A percentile compares a stretch with the other conserved stretches of the same genome.
These are phyloP conservation scores for Phaeodactylum tricornutum DNA, from an alignment of 108 stramenopile species.

Conservation along the genomic window DNA sequence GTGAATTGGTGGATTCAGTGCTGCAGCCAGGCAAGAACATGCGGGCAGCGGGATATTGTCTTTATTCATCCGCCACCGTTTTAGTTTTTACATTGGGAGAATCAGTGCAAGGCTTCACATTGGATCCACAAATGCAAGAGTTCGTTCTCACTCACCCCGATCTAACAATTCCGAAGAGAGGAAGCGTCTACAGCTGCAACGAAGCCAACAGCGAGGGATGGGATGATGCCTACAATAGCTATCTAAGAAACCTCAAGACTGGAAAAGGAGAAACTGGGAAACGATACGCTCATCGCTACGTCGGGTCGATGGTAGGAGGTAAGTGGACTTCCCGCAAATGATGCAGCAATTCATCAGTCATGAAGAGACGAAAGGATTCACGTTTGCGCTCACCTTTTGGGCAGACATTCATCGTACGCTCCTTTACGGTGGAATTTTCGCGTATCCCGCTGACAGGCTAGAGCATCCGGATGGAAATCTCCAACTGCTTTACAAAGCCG, in stretches of 20 bases:
- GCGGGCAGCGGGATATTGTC: slow-evolving; percentile 90
- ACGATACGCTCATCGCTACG: slow-evolving; percentile 84
- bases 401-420: slow-evolving; percentile 98
- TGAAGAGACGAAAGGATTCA: no score
- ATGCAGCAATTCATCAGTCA: no score
- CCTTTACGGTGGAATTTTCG: slow-evolving; percentile 95
- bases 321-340: no score
- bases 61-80: slow-evolving; percentile 92
- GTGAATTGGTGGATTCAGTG: slow-evolving; percentile 20
- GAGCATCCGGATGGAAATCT: slow-evolving; percentile 80
- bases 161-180: slow-evolving; percentile 76
- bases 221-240: slow-evolving; percentile 60
- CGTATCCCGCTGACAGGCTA: slow-evolving; percentile 80
- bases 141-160: slow-evolving; percentile 92
- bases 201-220: slow-evolving; percentile 93
- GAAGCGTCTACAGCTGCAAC: slow-evolving; percentile 92
- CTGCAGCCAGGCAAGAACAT: slow-evolving; percentile 88
- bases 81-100: slow-evolving; percentile 87
- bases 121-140: slow-evolving; percentile 93
- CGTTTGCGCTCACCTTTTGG: no score
- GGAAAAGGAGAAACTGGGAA: slow-evolving; percentile 51
- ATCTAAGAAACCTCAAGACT: slow-evolving; percentile 76
- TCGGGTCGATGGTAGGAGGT: slow-evolving; percentile 98
- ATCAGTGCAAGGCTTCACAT: slow-evolving; percentile 90
- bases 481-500: slow-evolving; percentile 75